These are phyloP conservation scores for Melaleuca quinquenervia DNA, from an alignment of 345 rosid species.

Conservation along the genomic window DNA sequence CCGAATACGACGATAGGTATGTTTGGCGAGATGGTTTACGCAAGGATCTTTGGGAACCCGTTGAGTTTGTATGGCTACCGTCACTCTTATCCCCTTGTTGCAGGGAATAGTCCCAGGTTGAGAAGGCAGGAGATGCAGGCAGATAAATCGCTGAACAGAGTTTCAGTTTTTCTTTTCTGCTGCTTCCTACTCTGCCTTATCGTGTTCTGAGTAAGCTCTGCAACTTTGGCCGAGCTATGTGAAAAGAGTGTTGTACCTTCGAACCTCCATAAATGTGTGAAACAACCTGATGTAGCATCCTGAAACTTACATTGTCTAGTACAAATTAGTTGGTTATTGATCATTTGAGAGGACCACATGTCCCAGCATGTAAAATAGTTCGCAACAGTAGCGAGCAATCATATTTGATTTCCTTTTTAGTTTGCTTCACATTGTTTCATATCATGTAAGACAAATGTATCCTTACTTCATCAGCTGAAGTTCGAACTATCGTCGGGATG, in stretches of 20 bases:
- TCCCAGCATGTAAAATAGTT: not conserved
- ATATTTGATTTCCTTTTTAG: not conserved
- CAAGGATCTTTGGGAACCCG: conserved; percentile 66
- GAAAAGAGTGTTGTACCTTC: not conserved
- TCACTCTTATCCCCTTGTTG: conserved; percentile 24
- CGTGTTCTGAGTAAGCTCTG: conserved; percentile 41
- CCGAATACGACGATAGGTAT: conserved; percentile 44
- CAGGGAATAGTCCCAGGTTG: conserved; percentile 32
- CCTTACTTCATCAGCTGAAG: not conserved
- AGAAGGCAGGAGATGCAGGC: conserved; percentile 69
- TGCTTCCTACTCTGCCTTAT: conserved; percentile 70
- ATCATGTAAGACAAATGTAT: not conserved
- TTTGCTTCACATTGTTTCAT: not conserved
- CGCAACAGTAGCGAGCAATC: not conserved
- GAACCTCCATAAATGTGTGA: not conserved
- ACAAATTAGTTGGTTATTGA: not conserved
- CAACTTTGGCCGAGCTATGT: not conserved
- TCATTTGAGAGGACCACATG: not conserved
- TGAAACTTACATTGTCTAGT: not conserved
- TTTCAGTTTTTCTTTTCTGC: conserved; percentile 74
- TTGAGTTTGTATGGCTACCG: conserved; percentile 33
- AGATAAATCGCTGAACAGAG: conserved; percentile 61
- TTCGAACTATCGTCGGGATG: not conserved
- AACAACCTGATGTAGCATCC: not conserved
- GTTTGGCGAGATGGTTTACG: conserved; percentile 71